Percentiles rank a stretch among this genome's conserved stretches.
phyloP scores from a whole-genome alignment of 2,329 filamentous ascomycete species.

The Aureobasidium uvarum region DNA sequence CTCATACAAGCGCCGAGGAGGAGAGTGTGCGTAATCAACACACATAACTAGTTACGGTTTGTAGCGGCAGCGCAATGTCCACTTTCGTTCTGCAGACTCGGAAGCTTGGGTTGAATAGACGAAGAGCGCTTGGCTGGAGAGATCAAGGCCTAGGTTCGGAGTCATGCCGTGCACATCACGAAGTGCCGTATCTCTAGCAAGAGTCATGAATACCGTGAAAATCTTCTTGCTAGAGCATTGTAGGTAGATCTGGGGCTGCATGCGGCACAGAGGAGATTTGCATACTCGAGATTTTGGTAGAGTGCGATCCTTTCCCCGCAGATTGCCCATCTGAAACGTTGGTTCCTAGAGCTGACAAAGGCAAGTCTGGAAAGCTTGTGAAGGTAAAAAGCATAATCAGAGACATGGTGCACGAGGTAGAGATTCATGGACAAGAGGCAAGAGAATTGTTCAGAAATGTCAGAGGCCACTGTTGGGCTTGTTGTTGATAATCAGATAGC shows the following conservation, averaged over 20 bases:
- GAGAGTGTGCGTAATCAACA: too few relatives aligned
- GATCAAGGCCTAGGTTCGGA: neutral
- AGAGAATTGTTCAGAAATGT: constrained; percentile 3
- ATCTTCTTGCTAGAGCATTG: neutral
- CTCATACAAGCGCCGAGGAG: too few relatives aligned
- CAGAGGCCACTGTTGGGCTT: constrained; percentile 21
- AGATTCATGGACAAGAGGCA: neutral
- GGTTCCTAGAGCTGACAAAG: neutral
- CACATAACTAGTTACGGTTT: too few relatives aligned
- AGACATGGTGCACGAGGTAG: neutral
- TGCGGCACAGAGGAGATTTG: too few relatives aligned
- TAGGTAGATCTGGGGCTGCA: neutral
- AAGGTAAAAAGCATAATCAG: constrained; percentile 9
- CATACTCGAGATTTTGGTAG: neutral
- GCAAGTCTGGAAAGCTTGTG: constrained; percentile 5
- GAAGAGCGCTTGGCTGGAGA: too few relatives aligned
- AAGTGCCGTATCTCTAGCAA: constrained; percentile 5
- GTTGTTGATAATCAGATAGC: constrained; percentile 16
- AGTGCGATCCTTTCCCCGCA: neutral
- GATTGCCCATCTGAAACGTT: neutral
- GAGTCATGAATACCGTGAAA: neutral
- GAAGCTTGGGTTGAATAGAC: neutral
- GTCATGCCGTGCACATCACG: neutral
- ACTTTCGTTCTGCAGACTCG: neutral
- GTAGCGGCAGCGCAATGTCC: neutral